These are phyloP conservation scores for Cnidoscolus chayamansa DNA, from an alignment of 441 rosid species.

Conservation along the genomic window DNA sequence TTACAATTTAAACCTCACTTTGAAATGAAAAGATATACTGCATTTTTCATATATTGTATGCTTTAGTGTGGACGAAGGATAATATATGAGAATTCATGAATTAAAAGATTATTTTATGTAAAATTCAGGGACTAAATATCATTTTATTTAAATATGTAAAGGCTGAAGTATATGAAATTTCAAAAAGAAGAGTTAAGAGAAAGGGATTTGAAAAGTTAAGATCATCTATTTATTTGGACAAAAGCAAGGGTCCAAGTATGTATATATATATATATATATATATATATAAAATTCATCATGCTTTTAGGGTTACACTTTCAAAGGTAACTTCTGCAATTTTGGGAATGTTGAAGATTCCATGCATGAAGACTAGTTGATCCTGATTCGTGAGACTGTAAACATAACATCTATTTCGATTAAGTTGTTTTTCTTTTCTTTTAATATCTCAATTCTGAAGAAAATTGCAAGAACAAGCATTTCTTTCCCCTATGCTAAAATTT, in stretches of 20 bases:
- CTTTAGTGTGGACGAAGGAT: no score
- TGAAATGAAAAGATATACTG: not conserved
- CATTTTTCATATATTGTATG: not conserved
- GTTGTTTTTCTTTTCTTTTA: not conserved
- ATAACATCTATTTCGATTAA: not conserved
- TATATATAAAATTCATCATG: not conserved
- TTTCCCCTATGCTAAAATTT: not conserved
- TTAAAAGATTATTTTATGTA: not conserved
- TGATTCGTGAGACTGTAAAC: no score
- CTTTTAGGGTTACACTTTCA: no score
- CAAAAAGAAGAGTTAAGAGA: no score
- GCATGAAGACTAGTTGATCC: no score
- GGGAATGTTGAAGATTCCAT: no score
- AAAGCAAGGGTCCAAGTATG: not conserved
- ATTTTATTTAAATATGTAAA: not conserved
- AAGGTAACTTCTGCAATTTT: no score
- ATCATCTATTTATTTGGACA: not conserved
- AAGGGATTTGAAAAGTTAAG: no score
- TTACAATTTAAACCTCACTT: not conserved
- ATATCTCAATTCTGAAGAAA: not conserved
- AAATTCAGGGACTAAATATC: not conserved
- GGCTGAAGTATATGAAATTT: not conserved
- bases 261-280: not conserved
- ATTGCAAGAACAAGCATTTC: not conserved
- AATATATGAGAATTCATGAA: not conserved